These are phyloP conservation scores for Rhizoclosmatium globosum DNA, from an alignment of 192 early-diverging fungal genomes.

Conservation along the genomic window DNA sequence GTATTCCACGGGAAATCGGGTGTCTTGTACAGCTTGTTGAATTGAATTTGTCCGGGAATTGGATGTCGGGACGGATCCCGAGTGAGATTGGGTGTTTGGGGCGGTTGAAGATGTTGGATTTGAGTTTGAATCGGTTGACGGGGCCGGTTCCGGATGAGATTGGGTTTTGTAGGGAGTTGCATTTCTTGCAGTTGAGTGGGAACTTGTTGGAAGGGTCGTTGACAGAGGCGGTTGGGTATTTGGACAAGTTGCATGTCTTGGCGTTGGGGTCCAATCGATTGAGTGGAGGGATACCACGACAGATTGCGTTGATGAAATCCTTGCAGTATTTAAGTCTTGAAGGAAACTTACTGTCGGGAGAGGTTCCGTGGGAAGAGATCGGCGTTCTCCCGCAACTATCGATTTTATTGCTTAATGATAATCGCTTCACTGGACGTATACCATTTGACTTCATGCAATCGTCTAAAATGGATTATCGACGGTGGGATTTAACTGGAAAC, in stretches of 20 bases:
- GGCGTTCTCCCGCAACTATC: background rate
- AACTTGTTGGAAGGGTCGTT: background rate
- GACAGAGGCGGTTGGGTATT: background rate
- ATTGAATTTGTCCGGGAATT: background rate
- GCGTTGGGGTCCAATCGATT: background rate
- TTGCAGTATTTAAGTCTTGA: background rate
- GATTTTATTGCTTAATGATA: background rate
- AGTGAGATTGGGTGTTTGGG: background rate
- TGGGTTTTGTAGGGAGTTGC: background rate
- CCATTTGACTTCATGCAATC: too few relatives aligned
- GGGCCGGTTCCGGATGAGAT: background rate
- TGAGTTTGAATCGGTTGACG: background rate
- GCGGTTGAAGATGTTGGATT: background rate
- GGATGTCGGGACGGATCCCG: background rate
- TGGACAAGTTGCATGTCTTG: background rate
- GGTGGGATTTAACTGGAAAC: too few relatives aligned
- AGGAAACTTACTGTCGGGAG: background rate
- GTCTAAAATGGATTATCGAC: too few relatives aligned
- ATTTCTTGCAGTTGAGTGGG: background rate
- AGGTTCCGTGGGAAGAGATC: background rate
- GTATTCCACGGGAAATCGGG: conserved; percentile 4
- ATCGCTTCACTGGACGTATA: background rate
- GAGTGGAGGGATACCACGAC: background rate
- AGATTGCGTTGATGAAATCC: background rate
- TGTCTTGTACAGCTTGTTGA: background rate